These are phyloP conservation scores for Kwoniella bestiolae DNA, from an alignment of 768 basidiomycete genomes.

Conservation along the genomic window DNA sequence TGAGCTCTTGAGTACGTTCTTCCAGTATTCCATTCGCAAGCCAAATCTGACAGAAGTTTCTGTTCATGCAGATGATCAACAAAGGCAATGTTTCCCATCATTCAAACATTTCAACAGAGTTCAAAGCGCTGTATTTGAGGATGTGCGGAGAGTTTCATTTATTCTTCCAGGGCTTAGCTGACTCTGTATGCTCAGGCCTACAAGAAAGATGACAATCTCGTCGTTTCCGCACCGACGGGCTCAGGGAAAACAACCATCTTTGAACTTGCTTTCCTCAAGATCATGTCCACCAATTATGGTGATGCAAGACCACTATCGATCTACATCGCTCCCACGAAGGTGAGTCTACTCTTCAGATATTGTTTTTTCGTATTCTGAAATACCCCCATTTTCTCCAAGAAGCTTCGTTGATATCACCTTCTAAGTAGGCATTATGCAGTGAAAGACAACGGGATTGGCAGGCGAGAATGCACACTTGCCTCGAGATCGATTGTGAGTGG, in stretches of 20 bases:
- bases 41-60: constrained; percentile 1
- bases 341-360: constrained; percentile 48
- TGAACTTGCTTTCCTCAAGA: constrained; percentile 82
- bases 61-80: constrained; percentile 72
- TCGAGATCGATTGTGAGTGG: constrained; percentile 68
- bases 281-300: constrained; percentile 52
- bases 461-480: constrained; percentile 73
- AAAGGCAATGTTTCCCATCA: constrained; percentile 78
- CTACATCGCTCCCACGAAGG: constrained; percentile 94
- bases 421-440: constrained; percentile 75
- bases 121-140: constrained; percentile 80
- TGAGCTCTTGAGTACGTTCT: constrained; percentile 66
- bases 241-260: constrained; percentile 96
- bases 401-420: no score
- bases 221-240: constrained; percentile 78
- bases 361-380: no score
- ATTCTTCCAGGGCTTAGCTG: no score
- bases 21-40: not conserved
- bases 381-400: no score
- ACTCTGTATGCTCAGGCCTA: constrained; percentile 47
- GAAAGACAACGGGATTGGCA: constrained; percentile 86
- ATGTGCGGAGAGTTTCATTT: no score
- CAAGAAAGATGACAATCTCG: constrained; percentile 55
- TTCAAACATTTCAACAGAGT: constrained; percentile 90
- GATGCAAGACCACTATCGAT: constrained; percentile 58